Evolutionary conservation across 2,329 filamentous ascomycete species (phyloP), one percentile per base, ranked within the genome.

Genomic region (Exophiala dermatitidis): DNA sequence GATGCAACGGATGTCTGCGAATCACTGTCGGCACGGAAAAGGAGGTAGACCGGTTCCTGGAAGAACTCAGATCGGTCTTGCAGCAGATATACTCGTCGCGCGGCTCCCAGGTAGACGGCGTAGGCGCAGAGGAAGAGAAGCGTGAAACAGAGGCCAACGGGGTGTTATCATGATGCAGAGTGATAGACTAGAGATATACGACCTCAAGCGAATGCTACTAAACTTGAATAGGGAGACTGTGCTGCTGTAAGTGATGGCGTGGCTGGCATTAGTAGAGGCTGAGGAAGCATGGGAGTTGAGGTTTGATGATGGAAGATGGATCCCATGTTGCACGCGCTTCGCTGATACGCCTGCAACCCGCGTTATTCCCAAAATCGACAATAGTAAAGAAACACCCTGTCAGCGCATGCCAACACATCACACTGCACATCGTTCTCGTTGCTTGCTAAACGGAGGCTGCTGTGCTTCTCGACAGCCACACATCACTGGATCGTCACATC

Each of bases 1-100:
- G 90, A 3, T 98, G 93, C 67, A 70, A 84, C 40, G 93, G 91
- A 0, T 96, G 91, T 65, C 71, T 98, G 68, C 81, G 93, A 51
- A 88, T 97, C 61, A 98, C 93, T 0, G 82, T 98, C 8, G 93
- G 93, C 10, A 97, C 91, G 0, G 87, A 94, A 68, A 73, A 81
- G 1, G 93, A 98, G 71, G 88, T 94, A 5, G 84, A 84, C 29
- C 78, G 84, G 54, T 88, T 97, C 66, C 67, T 98, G 62, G 72
- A 74, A 19, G 84, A 90, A 62, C 70, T 96, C 26, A 74, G 73
- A 60, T 57, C 67, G 58, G 71, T 83, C 58, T 56, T 83, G 65
- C 60, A 70, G 64, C 66, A 77, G 43, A 65, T 81, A 26, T 41
- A 41, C 5, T 73, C 75, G 60, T 60, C 65, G n/a, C 71, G 71